These are phyloP conservation scores for Collybiopsis luxurians DNA, from an alignment of 768 basidiomycete species.

Conservation along the genomic window DNA sequence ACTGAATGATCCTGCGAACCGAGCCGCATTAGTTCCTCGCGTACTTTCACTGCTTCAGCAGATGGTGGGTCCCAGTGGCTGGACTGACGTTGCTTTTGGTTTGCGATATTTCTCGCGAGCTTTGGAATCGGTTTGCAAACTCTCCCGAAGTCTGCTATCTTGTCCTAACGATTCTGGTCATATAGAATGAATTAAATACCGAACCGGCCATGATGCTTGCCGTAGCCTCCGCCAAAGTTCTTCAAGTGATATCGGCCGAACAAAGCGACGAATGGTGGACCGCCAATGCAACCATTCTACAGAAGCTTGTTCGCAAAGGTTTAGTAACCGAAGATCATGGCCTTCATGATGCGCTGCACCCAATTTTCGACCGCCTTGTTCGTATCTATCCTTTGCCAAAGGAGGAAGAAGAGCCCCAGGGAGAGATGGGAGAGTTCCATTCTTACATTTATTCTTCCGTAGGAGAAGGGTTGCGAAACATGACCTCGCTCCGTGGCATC, in stretches of 20 bases:
- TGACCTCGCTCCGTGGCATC: conserved; percentile 70
- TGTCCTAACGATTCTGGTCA: background rate
- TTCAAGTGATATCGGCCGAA: conserved; percentile 81
- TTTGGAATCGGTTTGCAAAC: conserved; percentile 66
- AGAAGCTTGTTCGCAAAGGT: conserved; percentile 85
- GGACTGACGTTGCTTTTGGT: conserved; percentile 91
- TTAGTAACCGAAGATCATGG: conserved; percentile 74
- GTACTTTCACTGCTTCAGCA: conserved; percentile 67
- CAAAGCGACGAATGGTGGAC: conserved; percentile 83
- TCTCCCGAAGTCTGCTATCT: conserved; percentile 7
- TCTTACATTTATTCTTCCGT: conserved; percentile 72
- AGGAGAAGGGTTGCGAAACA: conserved; percentile 74
- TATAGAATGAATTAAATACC: conserved; percentile 66
- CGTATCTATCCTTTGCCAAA: conserved; percentile 74
- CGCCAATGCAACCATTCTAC: conserved; percentile 66
- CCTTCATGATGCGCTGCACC: conserved; percentile 79
- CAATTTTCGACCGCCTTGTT: conserved; percentile 80
- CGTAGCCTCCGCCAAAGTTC: conserved; percentile 80
- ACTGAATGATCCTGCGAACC: conserved; percentile 50
- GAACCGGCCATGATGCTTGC: conserved; percentile 69
- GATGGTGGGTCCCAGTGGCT: conserved; percentile 80
- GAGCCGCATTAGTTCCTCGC: conserved; percentile 53
- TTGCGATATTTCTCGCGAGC: conserved; percentile 85
- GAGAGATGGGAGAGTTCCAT: conserved; percentile 76
- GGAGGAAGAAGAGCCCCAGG: conserved; percentile 73